Evolutionary conservation across 2,329 filamentous ascomycete genomes (phyloP), one percentile per base, ranked within the genome.

Genomic region (Aspergillus sp.): DNA sequence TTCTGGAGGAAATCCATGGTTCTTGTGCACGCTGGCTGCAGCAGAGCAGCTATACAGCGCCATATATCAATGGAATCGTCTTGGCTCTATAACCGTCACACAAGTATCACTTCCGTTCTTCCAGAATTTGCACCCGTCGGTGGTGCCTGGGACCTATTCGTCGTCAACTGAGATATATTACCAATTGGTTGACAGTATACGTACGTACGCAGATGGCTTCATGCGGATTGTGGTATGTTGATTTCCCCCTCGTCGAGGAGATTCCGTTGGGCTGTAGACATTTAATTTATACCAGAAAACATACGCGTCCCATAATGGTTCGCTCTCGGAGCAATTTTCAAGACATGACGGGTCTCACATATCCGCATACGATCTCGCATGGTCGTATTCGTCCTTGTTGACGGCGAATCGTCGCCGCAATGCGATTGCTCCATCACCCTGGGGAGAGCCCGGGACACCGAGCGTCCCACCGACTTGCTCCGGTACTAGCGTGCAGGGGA

Each of bases 21-120:
- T 91, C 66, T 80, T 93, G 12, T 83, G 83, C 65, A 93, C 89
- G 1, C 80, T 91, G 30, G 89, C 89, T 2, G 89, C 89, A 0
- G 91, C 90, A 3, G 90, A 95, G 73, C 87, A 90, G 69, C 82
- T 96, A 3, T 93, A 92, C 70, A 87, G 89, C 65, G 88, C 90
- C 1, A 68, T 92, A 1, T 87, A 88, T 63, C 85, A 88, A 50
- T 93, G 89, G 89, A 80, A 87, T 61, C 74, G 78, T 37, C 73
- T 80, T 24, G 86, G 85, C 1, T 86, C 80, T 5, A 81, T 96
- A 66, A 82, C 81, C 0, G 82, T 93, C 47, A 88, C 85, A 5
- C 75, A 79, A 0, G 81, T 80, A 2, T 91, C 89, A 0, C 79
- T 91, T 8, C 69, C 82, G 7, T 93, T 95, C 78, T 95, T 93